A percentile compares a stretch with the other conserved stretches of the same genome.
phyloP scores from a whole-genome alignment of 495 filamentous ascomycete genomes.

The Penicillium atrosanguineum region DNA sequence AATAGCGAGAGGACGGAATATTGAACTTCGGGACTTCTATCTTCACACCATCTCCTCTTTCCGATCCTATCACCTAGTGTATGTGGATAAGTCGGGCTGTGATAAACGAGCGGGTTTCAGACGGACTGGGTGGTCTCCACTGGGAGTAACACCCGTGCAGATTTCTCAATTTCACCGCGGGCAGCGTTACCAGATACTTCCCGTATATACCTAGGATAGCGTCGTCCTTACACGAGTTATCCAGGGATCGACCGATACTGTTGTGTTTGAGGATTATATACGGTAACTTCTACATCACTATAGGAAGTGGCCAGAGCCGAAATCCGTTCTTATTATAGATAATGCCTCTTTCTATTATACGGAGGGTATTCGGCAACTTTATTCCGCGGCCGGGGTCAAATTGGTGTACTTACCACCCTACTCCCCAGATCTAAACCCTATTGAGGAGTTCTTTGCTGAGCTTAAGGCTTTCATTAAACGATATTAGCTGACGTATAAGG shows the following conservation, averaged over 20 bases:
- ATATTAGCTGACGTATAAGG: constrained; percentile 4
- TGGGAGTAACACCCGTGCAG: background rate
- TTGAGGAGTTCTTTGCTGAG: constrained; percentile 13
- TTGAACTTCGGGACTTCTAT: background rate
- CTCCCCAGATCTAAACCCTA: constrained; percentile 9
- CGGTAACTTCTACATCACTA: constrained; percentile 22
- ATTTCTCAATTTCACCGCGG: constrained; percentile 19
- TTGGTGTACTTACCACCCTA: constrained; percentile 11
- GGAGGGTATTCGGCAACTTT: too few species aligned
- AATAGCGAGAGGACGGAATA: background rate
- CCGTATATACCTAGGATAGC: constrained; percentile 33
- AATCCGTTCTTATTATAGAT: background rate
- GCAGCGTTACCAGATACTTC: constrained; percentile 34
- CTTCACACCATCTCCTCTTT: background rate
- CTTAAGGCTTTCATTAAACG: constrained; percentile 12
- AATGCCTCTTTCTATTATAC: too few species aligned
- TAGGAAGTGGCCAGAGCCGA: background rate
- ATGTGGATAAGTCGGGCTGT: background rate
- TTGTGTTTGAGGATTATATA: constrained; percentile 35
- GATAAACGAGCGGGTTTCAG: background rate
- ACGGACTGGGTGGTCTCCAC: background rate
- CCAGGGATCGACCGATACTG: constrained; percentile 29
- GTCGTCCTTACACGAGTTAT: constrained; percentile 27
- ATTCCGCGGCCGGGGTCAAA: background rate
- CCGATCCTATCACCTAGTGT: background rate